Base-by-base conservation (phyloP, 805 yeast species). In the Vanderwaltozyma polyspora region DNA sequence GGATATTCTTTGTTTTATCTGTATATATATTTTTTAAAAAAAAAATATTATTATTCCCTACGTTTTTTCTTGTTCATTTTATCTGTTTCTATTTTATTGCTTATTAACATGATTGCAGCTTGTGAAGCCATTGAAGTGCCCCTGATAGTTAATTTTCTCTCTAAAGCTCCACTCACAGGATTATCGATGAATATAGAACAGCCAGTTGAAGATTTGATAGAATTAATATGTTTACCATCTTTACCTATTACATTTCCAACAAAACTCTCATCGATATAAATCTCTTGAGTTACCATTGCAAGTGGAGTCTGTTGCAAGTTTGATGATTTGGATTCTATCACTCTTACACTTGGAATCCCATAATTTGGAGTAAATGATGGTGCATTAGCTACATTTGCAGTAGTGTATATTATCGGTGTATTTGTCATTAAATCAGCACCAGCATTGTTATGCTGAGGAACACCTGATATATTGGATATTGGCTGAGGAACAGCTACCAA, bases 171-270 rank as follows among this genome's bases (percentile, higher is more conserved):
- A 1, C 72, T 75, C 17, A 62, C 63, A 14, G 68, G 70, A 25
- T 67, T 74, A 42, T 75, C 82, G 35, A 85, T 79, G 42, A 74
- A 72, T 19, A 85, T 82, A 38, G 78, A 76, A 30, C 84, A 72
- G 22, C 93, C 89, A 15, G 89, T 74, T 19, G 73, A 66, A 39
- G 76, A 77, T 41, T 89, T 70, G 32, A 85, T 76, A 41, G 80
- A 84, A 48, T 76, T 79, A 38, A 85, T 78, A 45, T 78, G 80
- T 48, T 79, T 74, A 14, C 95, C 95, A 22, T 85, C 84, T 57
- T 76, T 82, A 1, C 95, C 95, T 39, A 85, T 85, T 19, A 85
- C 77, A 26, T 82, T 72, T 1, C 95, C 95, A 26, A 85, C 86
- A 55, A 70, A 79, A 25, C 73, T 72, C 50, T 78, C 77, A 17